Percentiles rank a stretch among this genome's conserved stretches.
These are phyloP conservation scores for Umbelopsis sp. DNA, from an alignment of 371 early-diverging fungal species.

Conservation along the genomic window DNA sequence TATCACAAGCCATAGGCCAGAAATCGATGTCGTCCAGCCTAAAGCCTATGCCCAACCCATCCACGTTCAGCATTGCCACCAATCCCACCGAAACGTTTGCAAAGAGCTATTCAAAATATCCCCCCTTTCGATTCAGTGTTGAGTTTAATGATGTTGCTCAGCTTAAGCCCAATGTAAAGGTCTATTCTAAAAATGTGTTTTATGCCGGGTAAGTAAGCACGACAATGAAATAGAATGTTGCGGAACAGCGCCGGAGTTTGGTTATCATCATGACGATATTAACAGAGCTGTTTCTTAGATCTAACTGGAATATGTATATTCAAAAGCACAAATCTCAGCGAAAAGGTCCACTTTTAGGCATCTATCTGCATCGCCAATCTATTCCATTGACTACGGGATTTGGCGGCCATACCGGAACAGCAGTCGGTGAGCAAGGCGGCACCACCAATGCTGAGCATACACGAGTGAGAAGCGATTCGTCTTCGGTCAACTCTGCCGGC, in stretches of 20 bases:
- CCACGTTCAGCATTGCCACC: background rate
- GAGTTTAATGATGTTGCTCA: slow-evolving; percentile 47
- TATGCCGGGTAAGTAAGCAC: slow-evolving; percentile 54
- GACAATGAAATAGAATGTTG: too few relatives aligned
- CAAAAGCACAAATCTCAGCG: slow-evolving; percentile 51
- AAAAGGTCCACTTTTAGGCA: slow-evolving; percentile 46
- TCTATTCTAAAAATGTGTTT: slow-evolving; percentile 55
- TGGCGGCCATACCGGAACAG: slow-evolving; percentile 10
- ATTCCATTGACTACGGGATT: slow-evolving; percentile 30
- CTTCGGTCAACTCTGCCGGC: slow-evolving; percentile 32
- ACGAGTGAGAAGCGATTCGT: slow-evolving; percentile 18
- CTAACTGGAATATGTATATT: slow-evolving; percentile 64
- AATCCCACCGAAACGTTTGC: slow-evolving; percentile 18
- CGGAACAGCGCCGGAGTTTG: too few relatives aligned
- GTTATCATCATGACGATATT: background rate
- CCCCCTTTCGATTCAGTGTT: slow-evolving; percentile 64
- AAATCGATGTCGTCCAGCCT: slow-evolving; percentile 19
- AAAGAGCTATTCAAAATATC: slow-evolving; percentile 42
- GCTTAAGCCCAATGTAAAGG: slow-evolving; percentile 40
- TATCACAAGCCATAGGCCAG: slow-evolving; percentile 27
- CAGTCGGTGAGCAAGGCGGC: slow-evolving; percentile 15
- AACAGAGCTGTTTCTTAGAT: slow-evolving; percentile 34
- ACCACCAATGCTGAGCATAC: slow-evolving; percentile 2
- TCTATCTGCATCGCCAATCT: slow-evolving; percentile 59
- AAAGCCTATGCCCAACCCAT: background rate